phyloP scores from a whole-genome alignment of 2,329 filamentous ascomycete genomes.

The Blastomyces gilchristii region DNA sequence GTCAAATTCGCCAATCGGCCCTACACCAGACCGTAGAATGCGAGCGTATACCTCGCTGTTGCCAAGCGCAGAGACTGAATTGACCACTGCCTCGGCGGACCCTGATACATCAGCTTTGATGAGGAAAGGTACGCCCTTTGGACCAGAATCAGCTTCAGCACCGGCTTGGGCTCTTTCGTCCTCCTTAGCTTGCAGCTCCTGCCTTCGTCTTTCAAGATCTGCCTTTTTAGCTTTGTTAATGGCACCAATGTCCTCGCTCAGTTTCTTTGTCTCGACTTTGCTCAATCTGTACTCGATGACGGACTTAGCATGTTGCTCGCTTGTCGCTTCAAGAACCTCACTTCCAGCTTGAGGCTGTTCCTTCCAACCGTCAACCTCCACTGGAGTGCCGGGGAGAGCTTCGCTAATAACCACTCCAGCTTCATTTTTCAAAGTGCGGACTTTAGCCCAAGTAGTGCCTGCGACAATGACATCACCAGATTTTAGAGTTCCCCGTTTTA shows the following conservation, averaged over 20 bases:
- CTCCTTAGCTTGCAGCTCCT: slow-evolving; percentile 22
- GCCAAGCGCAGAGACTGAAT: slow-evolving; percentile 65
- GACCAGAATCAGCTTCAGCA: slow-evolving; percentile 35
- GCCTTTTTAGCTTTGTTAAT: slow-evolving; percentile 60
- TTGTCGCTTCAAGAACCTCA: slow-evolving; percentile 69
- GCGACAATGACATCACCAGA: slow-evolving; percentile 77
- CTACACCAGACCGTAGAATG: slow-evolving; percentile 67
- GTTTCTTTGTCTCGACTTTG: slow-evolving; percentile 55
- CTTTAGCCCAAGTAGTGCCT: slow-evolving; percentile 74
- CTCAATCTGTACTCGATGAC: slow-evolving; percentile 69
- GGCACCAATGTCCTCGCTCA: slow-evolving; percentile 60
- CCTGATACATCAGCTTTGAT: slow-evolving; percentile 90
- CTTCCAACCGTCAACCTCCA: slow-evolving; percentile 92
- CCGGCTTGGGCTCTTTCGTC: slow-evolving; percentile 31
- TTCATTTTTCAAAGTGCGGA: slow-evolving; percentile 79
- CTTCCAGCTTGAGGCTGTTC: slow-evolving; percentile 79
- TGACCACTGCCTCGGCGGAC: slow-evolving; percentile 80
- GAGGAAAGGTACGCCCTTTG: slow-evolving; percentile 62
- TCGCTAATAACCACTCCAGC: slow-evolving; percentile 60
- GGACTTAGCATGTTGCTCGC: slow-evolving; percentile 66
- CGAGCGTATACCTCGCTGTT: slow-evolving; percentile 72
- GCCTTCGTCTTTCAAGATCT: slow-evolving; percentile 43
- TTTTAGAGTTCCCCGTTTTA: slow-evolving; percentile 75
- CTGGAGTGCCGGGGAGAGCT: slow-evolving; percentile 76
- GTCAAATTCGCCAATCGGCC: slow-evolving; percentile 73